Evolutionary conservation across 208 protist genomes (phyloP).

Genomic region (Acanthamoeba sp.): DNA sequence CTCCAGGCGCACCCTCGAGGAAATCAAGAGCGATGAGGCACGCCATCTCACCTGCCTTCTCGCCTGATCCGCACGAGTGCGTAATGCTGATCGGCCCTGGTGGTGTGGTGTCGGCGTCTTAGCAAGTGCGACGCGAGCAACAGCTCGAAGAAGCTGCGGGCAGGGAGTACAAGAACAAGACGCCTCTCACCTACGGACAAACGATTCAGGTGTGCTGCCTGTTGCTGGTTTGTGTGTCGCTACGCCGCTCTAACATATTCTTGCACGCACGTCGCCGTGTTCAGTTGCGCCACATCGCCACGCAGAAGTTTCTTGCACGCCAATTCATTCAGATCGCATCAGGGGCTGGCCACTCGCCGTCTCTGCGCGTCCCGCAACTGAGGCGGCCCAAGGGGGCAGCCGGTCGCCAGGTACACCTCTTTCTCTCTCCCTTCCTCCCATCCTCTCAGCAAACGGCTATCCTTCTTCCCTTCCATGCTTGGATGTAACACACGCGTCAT

Average conservation of each 20-base stretch:
- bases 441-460: too few species aligned
- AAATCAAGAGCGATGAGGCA: conserved; percentile 28
- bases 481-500: neutral
- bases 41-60: neutral
- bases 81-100: neutral
- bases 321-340: neutral
- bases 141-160: conserved; percentile 32
- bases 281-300: conserved; percentile 51
- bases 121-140: conserved; percentile 66
- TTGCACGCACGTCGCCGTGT: too few species aligned
- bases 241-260: too few species aligned
- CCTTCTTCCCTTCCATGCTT: conserved; percentile 2
- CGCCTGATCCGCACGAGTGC: neutral
- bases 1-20: conserved; percentile 33
- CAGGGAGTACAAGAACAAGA: conserved; percentile 47
- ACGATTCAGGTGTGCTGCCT: conserved; percentile 33
- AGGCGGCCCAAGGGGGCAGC: neutral
- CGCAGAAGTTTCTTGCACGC: conserved; percentile 59
- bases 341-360: neutral
- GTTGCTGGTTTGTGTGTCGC: too few species aligned
- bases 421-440: too few species aligned
- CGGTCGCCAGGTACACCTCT: neutral
- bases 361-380: neutral
- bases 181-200: conserved; percentile 69
- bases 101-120: neutral